These are phyloP conservation scores for Oemleria cerasiformis DNA, from an alignment of 306 rosid species.

Conservation along the genomic window DNA sequence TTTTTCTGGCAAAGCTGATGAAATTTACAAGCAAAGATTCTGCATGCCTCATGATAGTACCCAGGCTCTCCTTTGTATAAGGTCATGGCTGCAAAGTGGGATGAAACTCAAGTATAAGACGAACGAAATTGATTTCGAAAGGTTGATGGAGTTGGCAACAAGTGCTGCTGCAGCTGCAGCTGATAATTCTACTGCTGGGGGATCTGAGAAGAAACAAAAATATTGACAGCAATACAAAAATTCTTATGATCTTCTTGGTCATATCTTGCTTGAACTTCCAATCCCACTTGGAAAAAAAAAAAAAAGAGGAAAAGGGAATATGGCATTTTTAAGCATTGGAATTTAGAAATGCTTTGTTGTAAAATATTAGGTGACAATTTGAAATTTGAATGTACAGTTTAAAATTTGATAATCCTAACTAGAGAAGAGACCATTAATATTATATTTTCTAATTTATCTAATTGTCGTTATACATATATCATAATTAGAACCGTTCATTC, in stretches of 20 bases:
- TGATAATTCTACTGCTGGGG: conserved; percentile 25
- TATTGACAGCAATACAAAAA: neutral
- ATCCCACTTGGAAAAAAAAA: conserved; percentile 25
- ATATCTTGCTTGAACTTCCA: conserved; percentile 13
- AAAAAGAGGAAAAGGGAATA: conserved; percentile 20
- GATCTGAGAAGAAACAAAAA: conserved; percentile 39
- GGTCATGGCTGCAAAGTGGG: conserved; percentile 83
- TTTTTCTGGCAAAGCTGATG: conserved; percentile 81
- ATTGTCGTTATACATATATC: no score
- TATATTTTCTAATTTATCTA: no score
- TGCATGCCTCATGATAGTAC: conserved; percentile 74
- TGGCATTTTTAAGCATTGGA: conserved; percentile 18
- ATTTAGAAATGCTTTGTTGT: conserved; percentile 21
- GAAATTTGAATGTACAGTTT: conserved; percentile 41
- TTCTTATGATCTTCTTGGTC: neutral
- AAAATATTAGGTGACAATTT: conserved; percentile 17
- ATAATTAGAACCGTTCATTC: no score
- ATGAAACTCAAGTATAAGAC: conserved; percentile 66
- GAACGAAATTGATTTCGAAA: conserved; percentile 47
- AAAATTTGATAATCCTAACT: conserved; percentile 21
- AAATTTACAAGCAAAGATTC: conserved; percentile 63
- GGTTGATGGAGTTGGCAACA: conserved; percentile 51
- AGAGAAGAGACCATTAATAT: neutral
- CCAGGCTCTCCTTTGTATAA: conserved; percentile 72
- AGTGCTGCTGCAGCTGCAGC: conserved; percentile 29